Conservation (phyloP, 768 basidiomycete genomes). For the Naganishia randhawae region DNA sequence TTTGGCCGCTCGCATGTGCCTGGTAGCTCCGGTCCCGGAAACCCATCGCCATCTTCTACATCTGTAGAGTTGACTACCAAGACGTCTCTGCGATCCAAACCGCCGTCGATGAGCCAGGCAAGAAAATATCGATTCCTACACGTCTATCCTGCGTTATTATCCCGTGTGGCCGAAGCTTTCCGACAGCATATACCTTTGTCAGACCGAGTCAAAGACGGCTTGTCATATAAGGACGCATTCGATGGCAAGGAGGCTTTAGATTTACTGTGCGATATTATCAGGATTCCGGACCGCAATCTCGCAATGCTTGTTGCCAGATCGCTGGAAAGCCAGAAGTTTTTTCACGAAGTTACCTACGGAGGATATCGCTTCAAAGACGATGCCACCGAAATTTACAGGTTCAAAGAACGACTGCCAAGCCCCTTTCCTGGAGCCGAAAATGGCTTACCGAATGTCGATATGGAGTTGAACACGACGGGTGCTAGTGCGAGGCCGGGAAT, state of each 20-base stretch:
- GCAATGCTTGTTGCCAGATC: constrained; percentile 92
- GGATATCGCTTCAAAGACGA: constrained; percentile 82
- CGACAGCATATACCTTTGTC: constrained; percentile 69
- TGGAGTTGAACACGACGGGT: constrained; percentile 51
- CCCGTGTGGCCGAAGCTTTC: constrained; percentile 90
- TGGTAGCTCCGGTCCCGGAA: constrained; percentile 29
- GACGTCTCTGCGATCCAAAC: constrained; percentile 48
- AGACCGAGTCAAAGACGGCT: constrained; percentile 86
- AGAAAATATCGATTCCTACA: constrained; percentile 60
- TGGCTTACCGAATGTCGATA: constrained; percentile 47
- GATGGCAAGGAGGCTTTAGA: constrained; percentile 96
- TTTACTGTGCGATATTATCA: constrained; percentile 95
- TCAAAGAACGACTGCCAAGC: constrained; percentile 73
- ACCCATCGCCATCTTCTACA: constrained; percentile 41
- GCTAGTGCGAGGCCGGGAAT: constrained; percentile 39
- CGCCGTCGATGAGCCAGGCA: constrained; percentile 49
- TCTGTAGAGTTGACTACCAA: neutral
- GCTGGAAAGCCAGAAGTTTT: constrained; percentile 95
- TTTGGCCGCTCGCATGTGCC: constrained; percentile 17
- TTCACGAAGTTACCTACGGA: constrained; percentile 98
- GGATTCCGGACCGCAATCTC: constrained; percentile 93
- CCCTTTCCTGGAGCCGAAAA: constrained; percentile 65
- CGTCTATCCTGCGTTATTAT: constrained; percentile 93
- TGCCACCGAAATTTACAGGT: constrained; percentile 84
- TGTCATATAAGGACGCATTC: constrained; percentile 93